Evolutionary conservation across 352 stramenopile genomes (phyloP), one percentile per base, ranked within the genome.

Genomic region (Pythium folliculosum): DNA sequence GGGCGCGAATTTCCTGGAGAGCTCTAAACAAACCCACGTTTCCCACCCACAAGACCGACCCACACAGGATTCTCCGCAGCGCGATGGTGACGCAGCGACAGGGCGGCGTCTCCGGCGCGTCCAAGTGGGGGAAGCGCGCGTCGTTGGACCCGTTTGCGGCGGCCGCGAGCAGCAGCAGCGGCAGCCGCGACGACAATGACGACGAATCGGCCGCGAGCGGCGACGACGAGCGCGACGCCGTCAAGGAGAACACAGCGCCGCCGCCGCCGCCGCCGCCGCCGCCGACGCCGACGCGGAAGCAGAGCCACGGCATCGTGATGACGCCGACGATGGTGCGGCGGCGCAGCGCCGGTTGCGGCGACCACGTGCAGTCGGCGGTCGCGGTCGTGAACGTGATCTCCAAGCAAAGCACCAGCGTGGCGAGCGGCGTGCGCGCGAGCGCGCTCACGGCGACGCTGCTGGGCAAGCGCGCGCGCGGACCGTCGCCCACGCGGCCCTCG

Each of bases 391-490:
- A 58, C 35, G 59, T 59, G n/a, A 49, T 57, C 59, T 45, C 53
- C 50, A 67, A 67, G 27, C 27, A 64, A 6, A 45, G 55, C 17
- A 38, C 35, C 43, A 27, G 32, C 22, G 35, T 40, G 35, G 10
- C 35, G 17, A 30, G 3, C 44, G 5, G 32, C 35, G 35, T 17
- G 32, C 47, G 45, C 49, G 21, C 17, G 30, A 38, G 50, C 16
- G 59, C 60, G 23, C 37, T 54, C 8, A 52, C 60, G 22, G 49
- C 51, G 27, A 56, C 22, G 19, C 32, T 60, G 60, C 51, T 67
- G 49, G 60, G 60, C 40, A 67, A 67, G 40, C 60, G 60, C 8
- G 23, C 60, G 60, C 60, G 60, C 43, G 60, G 60, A 22, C 60
- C 60, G 40, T 67, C 60, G 60, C 60, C 60, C 4, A 61, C 60